Conservation (phyloP, 768 basidiomycete genomes). For the Suillus spraguei region DNA sequence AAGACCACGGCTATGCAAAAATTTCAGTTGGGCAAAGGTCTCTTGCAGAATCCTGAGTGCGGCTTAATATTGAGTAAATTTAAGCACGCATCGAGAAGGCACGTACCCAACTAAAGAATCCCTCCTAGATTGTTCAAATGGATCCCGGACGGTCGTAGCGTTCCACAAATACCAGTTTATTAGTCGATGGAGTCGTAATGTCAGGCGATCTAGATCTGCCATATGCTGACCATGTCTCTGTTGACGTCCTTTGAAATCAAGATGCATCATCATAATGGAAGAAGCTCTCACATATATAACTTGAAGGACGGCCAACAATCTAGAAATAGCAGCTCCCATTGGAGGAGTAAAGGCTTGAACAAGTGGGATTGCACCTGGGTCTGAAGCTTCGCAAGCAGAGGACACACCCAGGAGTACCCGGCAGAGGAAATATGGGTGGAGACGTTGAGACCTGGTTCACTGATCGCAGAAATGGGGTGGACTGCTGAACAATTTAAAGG, state of each 20-base stretch:
- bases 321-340: not conserved
- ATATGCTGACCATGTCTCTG: not conserved
- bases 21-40: not conserved
- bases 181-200: not conserved
- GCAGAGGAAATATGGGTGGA: not conserved
- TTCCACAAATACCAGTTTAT: not conserved
- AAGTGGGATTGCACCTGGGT: not conserved
- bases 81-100: not conserved
- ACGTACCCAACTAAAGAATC: constrained; percentile 2
- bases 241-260: not conserved
- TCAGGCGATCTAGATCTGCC: not conserved
- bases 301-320: not conserved
- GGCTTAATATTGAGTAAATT: not conserved
- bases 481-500: not conserved
- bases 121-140: not conserved
- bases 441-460: not conserved
- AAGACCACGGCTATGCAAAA: not conserved
- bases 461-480: not conserved
- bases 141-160: not conserved
- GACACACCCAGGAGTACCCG: not conserved
- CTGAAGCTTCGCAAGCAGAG: not conserved
- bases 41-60: not conserved
- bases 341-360: not conserved
- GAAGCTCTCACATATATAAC: not conserved
- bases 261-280: not conserved